phyloP scores from a whole-genome alignment of 768 basidiomycete species.

The Piloderma croceum region DNA sequence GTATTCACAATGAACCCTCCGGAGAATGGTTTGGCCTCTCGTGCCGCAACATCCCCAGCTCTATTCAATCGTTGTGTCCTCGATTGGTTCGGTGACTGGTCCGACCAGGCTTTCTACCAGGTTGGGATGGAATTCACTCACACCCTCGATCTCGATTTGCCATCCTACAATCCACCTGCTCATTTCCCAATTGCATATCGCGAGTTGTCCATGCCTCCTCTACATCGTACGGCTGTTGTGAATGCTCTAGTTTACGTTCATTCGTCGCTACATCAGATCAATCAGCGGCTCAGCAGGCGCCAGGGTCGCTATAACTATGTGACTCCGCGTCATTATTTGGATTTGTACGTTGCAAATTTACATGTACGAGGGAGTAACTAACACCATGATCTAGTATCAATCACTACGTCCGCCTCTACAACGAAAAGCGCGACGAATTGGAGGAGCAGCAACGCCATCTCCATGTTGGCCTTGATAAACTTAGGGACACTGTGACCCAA shows the following conservation, averaged over 20 bases:
- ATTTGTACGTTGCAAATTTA: slow-evolving; percentile 70
- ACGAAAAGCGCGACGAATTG: slow-evolving; percentile 93
- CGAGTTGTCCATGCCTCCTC: slow-evolving; percentile 76
- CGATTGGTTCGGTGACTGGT: slow-evolving; percentile 99
- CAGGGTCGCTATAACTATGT: slow-evolving; percentile 97
- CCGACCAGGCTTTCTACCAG: slow-evolving; percentile 96
- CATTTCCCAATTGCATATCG: slow-evolving; percentile 90
- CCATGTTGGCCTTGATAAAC: slow-evolving; percentile 95
- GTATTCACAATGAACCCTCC: slow-evolving; percentile 99
- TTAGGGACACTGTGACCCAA: slow-evolving; percentile 91
- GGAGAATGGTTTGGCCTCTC: slow-evolving; percentile 88
- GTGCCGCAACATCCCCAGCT: slow-evolving; percentile 96
- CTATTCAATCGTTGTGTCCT: slow-evolving; percentile 98
- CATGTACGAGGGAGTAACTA: slow-evolving; percentile 9
- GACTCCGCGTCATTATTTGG: slow-evolving; percentile 95
- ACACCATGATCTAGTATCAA: slow-evolving; percentile 62
- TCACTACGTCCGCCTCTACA: slow-evolving; percentile 92
- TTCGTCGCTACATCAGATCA: slow-evolving; percentile 82
- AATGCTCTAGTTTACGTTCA: slow-evolving; percentile 94
- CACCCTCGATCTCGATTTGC: slow-evolving; percentile 85
- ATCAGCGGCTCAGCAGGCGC: slow-evolving; percentile 79
- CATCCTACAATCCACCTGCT: slow-evolving; percentile 71
- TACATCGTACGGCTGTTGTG: slow-evolving; percentile 85
- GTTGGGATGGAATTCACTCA: slow-evolving; percentile 97
- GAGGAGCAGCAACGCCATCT: slow-evolving; percentile 99